phyloP scores from a whole-genome alignment of 495 filamentous ascomycete species.

The Extremus antarcticus region DNA sequence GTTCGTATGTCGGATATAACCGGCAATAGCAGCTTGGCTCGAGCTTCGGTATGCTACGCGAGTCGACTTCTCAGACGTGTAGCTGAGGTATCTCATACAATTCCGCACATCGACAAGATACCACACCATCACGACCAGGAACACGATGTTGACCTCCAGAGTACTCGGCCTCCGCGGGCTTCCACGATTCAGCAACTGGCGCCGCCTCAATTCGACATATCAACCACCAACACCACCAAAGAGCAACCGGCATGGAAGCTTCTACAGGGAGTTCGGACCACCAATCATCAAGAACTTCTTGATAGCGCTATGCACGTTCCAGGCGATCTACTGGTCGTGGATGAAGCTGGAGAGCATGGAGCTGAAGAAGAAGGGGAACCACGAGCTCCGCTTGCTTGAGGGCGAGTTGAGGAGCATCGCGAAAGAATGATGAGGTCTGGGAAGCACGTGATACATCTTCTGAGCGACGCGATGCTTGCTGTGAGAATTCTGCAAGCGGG shows the following conservation, averaged over 20 bases:
- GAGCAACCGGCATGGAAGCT: constrained; percentile 42
- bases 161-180: not conserved
- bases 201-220: constrained; percentile 2
- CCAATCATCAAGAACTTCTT: constrained; percentile 80
- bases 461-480: no score
- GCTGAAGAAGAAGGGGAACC: constrained; percentile 48
- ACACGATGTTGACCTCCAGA: not conserved
- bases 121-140: no score
- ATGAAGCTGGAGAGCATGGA: constrained; percentile 74
- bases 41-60: no score
- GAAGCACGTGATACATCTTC: not conserved
- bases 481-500: no score
- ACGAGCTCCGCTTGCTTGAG: constrained; percentile 25
- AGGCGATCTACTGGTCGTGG: constrained; percentile 76
- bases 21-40: no score
- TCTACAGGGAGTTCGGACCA: constrained; percentile 68
- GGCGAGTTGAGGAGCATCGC: constrained; percentile 11
- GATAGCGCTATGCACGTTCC: constrained; percentile 79
- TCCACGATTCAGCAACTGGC: not conserved
- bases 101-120: no score
- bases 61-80: no score
- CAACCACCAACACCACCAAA: constrained; percentile 2
- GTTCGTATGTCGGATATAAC: no score
- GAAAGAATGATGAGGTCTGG: not conserved
- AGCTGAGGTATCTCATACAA: no score